Conservation (phyloP, 2,329 filamentous ascomycete species). For the Trichoderma endophyticum region DNA sequence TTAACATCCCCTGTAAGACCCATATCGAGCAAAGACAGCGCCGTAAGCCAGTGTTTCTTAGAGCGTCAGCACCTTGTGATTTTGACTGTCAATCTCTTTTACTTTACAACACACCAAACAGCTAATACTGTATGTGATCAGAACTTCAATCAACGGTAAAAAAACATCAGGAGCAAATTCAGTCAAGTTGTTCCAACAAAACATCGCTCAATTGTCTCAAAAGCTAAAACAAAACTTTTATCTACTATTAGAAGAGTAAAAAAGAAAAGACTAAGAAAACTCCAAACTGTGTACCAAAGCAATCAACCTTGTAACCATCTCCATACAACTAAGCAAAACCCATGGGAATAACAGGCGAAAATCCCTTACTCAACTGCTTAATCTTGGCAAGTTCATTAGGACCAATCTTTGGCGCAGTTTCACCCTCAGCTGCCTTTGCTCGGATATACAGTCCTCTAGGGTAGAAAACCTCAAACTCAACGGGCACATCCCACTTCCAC, state of each 20-base stretch:
- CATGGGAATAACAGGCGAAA: background rate
- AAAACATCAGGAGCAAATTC: background rate
- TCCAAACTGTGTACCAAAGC: background rate
- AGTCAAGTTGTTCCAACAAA: rapidly evolving
- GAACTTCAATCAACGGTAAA: background rate
- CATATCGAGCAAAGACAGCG: background rate
- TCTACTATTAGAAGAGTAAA: background rate
- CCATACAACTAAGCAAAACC: background rate
- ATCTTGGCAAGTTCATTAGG: background rate
- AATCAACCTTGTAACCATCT: background rate
- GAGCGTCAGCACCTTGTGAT: background rate
- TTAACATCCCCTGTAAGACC: background rate
- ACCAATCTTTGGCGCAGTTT: background rate
- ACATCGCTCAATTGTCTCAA: background rate
- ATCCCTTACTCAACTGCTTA: background rate
- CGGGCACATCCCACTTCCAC: slow-evolving; percentile 2
- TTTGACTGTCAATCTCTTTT: no score
- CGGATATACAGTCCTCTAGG: background rate
- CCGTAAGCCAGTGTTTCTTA: background rate
- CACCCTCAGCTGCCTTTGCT: background rate
- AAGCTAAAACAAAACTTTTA: background rate
- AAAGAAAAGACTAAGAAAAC: background rate
- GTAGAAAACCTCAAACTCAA: slow-evolving; percentile 4
- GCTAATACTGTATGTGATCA: background rate
- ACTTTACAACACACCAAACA: no score